Conservation (phyloP, 306 rosid species). For the Nissolia schottii region DNA sequence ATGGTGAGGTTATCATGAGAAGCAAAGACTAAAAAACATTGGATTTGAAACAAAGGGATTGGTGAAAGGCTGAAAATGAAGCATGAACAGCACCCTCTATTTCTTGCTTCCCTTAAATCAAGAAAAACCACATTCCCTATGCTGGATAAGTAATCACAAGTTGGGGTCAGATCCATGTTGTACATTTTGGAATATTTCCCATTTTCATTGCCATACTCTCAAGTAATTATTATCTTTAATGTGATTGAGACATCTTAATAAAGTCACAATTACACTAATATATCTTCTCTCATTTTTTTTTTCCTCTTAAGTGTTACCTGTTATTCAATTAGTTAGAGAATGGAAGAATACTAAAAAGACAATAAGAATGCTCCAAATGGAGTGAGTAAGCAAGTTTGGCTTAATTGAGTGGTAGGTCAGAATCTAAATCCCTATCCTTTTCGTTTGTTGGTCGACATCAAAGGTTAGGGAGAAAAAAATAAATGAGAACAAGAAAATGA, state of each 20-base stretch:
- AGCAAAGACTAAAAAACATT: background rate
- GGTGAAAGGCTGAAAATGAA: too few relatives aligned
- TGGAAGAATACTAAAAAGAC: constrained; percentile 30
- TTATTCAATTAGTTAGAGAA: constrained; percentile 5
- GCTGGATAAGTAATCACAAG: constrained; percentile 12
- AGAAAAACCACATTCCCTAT: background rate
- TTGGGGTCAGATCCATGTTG: constrained; percentile 19
- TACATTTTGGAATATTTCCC: constrained; percentile 27
- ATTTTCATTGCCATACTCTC: constrained; percentile 29
- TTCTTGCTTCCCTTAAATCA: background rate
- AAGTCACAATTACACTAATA: constrained; percentile 18
- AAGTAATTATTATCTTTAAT: constrained; percentile 29
- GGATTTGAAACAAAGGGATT: constrained; percentile 4
- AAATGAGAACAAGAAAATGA: background rate
- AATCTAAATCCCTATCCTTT: constrained; percentile 10
- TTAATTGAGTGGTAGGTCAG: constrained; percentile 39
- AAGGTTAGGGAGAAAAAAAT: background rate
- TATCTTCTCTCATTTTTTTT: background rate
- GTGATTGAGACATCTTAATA: constrained; percentile 30
- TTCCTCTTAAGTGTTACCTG: background rate
- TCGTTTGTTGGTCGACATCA: constrained; percentile 23
- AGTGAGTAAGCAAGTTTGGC: constrained; percentile 30
- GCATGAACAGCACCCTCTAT: background rate
- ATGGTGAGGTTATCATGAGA: constrained; percentile 22
- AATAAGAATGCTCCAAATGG: constrained; percentile 23